A percentile compares a stretch with the other conserved stretches of the same genome.
Evolutionary conservation across 768 basidiomycete genomes (phyloP).

Genomic region (Scleroderma bovista): DNA sequence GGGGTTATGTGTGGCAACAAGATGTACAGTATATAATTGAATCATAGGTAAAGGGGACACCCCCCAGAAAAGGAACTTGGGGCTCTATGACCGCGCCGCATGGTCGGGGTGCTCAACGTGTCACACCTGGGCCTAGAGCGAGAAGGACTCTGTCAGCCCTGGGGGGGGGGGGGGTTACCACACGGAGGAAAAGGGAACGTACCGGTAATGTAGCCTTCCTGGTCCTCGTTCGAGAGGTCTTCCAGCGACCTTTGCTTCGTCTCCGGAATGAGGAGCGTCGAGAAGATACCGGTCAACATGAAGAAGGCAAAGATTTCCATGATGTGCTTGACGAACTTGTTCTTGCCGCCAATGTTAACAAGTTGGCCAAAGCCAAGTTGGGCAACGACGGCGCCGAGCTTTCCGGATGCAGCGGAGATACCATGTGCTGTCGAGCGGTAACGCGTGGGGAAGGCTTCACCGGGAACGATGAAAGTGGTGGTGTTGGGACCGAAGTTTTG

Average conservation of each 20-base stretch:
- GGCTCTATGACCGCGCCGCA: no score
- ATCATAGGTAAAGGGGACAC: no score
- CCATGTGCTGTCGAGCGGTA: constrained; percentile 84
- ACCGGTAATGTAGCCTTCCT: constrained; percentile 49
- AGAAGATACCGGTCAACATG: constrained; percentile 82
- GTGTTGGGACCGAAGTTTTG: constrained; percentile 84
- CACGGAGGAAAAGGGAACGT: neutral
- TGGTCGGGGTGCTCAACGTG: no score
- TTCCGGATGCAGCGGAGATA: constrained; percentile 78
- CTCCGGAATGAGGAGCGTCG: constrained; percentile 76
- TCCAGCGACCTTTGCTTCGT: constrained; percentile 67
- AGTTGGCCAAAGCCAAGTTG: constrained; percentile 43
- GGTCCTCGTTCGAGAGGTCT: constrained; percentile 68
- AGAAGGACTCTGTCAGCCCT: no score
- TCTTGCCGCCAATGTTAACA: constrained; percentile 59
- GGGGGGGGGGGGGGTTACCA: no score
- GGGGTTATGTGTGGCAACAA: no score
- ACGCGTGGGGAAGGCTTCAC: constrained; percentile 83
- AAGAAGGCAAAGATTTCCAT: constrained; percentile 80
- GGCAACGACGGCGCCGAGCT: constrained; percentile 76
- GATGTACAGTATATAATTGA: no score
- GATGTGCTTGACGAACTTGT: constrained; percentile 57
- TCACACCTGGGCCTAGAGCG: no score
- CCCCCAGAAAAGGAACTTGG: no score
- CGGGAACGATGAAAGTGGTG: constrained; percentile 77